Base-by-base conservation (phyloP, 148 eudicot genomes). In the Suaeda aralocaspica region DNA sequence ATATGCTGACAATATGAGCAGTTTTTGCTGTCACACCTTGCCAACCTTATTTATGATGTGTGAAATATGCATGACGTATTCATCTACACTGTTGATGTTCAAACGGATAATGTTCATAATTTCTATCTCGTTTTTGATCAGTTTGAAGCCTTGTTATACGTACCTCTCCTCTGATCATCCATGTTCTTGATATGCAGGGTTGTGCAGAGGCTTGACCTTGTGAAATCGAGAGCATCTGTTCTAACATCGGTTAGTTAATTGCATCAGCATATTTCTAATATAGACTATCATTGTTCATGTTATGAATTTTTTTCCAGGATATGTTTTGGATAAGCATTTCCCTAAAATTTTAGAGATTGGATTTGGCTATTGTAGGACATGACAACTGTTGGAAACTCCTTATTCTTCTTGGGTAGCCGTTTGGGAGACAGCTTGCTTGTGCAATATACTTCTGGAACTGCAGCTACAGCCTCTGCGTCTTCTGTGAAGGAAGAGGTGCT, bases 341-440 rank as follows among this genome's bases (percentile, higher is more conserved):
- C 16, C 30, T 18, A 28, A 10, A 45, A 15, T 64, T 29, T 42
- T 3, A 55, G 44, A 3, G 50, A 44, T 41, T 39, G 24, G 62
- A 41, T 53, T 66, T 73, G 45, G 5, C 70, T 66, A 19, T 64
- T 78, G 63, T 70, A 94, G 99, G 97, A 81, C 33, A 81, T 95
- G 41, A 80, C 92, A 33, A 88, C 90, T 7, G 59, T 95, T 70
- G 99, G 99, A 56, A 84, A 82, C 81, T 89, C 99, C 7, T 83
- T 91, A 12, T 89, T 91, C 73, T 95, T 95, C 75, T 64, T 95
- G 84, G 97, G 87, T 72, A 95, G 99, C 84, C 91, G 97, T 33
- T 69, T 95, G 79, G 99, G 99, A 50, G 99, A 95, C 72, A 95
- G 99, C 77, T 78, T 95, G 77, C 97, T 95, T 45, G 99, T 95